phyloP scores from a whole-genome alignment of 495 filamentous ascomycete genomes.

The Xanthoparmelia taractica region DNA sequence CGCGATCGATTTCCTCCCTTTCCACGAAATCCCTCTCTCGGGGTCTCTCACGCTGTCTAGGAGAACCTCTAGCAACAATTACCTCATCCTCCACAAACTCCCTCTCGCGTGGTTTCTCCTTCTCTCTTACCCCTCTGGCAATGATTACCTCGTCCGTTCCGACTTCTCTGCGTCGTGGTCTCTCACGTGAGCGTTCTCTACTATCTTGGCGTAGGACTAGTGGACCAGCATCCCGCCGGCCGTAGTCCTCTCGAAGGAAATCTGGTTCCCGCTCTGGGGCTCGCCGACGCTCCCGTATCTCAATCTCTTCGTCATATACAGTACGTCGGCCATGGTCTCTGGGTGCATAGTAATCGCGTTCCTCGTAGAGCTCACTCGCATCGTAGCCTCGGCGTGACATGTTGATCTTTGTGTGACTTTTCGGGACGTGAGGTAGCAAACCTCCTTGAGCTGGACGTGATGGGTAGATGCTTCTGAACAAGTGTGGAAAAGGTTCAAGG shows the following conservation, averaged over 20 bases:
- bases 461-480: neutral
- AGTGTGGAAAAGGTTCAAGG: neutral
- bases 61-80: constrained; percentile 11
- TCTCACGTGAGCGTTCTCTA: constrained; percentile 20
- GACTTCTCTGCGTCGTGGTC: constrained; percentile 21
- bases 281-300: constrained; percentile 32
- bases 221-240: constrained; percentile 34
- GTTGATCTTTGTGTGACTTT: constrained; percentile 6
- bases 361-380: constrained; percentile 35
- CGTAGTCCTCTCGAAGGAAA: constrained; percentile 49
- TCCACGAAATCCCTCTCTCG: constrained; percentile 21
- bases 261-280: constrained; percentile 39
- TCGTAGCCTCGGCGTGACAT: constrained; percentile 29
- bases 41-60: constrained; percentile 16
- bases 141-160: constrained; percentile 17
- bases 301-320: constrained; percentile 28
- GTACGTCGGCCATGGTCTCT: constrained; percentile 19
- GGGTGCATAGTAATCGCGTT: constrained; percentile 36
- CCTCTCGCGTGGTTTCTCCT: constrained; percentile 17
- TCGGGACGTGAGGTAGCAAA: neutral
- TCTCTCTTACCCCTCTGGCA: constrained; percentile 12
- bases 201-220: constrained; percentile 40
- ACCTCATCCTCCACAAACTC: constrained; percentile 24
- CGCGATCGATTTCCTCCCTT: constrained; percentile 23
- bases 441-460: neutral